Conservation (phyloP, 257 asterid genomes). For the Nicotiana noctiflora region DNA sequence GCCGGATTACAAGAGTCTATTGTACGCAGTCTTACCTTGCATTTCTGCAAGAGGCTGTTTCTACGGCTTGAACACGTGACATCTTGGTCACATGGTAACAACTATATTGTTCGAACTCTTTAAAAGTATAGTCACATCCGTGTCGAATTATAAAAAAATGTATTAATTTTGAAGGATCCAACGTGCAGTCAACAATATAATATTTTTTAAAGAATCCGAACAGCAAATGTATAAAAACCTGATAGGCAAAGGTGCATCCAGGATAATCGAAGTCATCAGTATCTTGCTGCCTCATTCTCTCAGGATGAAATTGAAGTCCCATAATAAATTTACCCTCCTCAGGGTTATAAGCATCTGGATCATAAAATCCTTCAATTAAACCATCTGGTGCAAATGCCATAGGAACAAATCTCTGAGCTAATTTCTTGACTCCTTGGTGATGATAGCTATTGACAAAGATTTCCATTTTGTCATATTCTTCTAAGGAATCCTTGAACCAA, state of each 20-base stretch:
- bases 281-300: conserved; percentile 58
- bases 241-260: conserved; percentile 50
- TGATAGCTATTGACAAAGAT: conserved; percentile 74
- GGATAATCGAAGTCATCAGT: conserved; percentile 69
- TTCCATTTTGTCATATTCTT: conserved; percentile 30
- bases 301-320: conserved; percentile 94
- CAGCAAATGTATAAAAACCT: conserved; percentile 13
- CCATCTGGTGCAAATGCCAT: conserved; percentile 84
- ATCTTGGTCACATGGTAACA: too few relatives aligned
- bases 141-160: too few relatives aligned
- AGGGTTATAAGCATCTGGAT: conserved; percentile 70
- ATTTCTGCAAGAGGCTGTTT: too few relatives aligned
- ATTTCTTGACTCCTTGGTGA: conserved; percentile 76
- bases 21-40: too few relatives aligned
- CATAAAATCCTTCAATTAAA: conserved; percentile 74
- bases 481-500: conserved; percentile 61
- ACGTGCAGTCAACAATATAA: fast-evolving
- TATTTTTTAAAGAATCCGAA: too few relatives aligned
- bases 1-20: too few relatives aligned
- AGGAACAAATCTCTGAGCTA: conserved; percentile 70
- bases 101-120: too few relatives aligned
- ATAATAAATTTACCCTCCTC: conserved; percentile 73
- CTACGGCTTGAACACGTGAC: too few relatives aligned
- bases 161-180: too few relatives aligned
- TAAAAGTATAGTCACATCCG: too few relatives aligned